Base-by-base conservation (phyloP, 495 filamentous ascomycete species). In the Ramalina intermedia region DNA sequence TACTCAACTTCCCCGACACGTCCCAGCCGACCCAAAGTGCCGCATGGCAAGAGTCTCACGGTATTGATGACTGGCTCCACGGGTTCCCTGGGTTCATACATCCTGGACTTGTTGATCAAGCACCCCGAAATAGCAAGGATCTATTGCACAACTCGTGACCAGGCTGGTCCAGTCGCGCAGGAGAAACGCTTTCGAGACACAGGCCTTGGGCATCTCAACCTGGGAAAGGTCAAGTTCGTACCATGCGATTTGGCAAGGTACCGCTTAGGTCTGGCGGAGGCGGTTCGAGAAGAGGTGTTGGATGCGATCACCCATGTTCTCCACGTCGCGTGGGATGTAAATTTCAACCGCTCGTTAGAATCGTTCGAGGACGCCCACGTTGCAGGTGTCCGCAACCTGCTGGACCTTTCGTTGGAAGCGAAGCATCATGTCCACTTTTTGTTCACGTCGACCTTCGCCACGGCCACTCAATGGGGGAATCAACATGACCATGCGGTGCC, bases 311-410 rank as follows among this genome's bases (percentile, higher is more conserved):
- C 67, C 40, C 68, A 69, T 16, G 63, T 82, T 23, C 74, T 80
- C 53, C 77, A 81, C 63, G 77, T 75, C 58, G 72, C 74, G 35
- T 82, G 78, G 79, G 70, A 68, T 0, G 76, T 81, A 27, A 70
- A 81, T 59, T 81, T 81, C 66, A 79, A 80, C 54, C 66, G 68
- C 37, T 59, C 74, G 0, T 59, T 79, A 35, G 65, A 66, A 23
- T 73, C 71, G 0, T 81, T 81, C 40, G 68, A 74, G 37, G 68
- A 9, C 35, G 4, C 71, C 3, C 69, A 76, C 48, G 68, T 81
- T 26, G 57, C 58, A 6, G 73, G 77, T 13, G 66, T 78, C 21
- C 65, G 71, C 33, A 66, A 69, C 43, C 62, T 81, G n/a, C 64
- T 72, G 2, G 66, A 78, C 46, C 76, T 81, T 37, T 67, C 68